These are phyloP conservation scores for Artemisia annua DNA, from an alignment of 129 eudicot genomes.

Conservation along the genomic window DNA sequence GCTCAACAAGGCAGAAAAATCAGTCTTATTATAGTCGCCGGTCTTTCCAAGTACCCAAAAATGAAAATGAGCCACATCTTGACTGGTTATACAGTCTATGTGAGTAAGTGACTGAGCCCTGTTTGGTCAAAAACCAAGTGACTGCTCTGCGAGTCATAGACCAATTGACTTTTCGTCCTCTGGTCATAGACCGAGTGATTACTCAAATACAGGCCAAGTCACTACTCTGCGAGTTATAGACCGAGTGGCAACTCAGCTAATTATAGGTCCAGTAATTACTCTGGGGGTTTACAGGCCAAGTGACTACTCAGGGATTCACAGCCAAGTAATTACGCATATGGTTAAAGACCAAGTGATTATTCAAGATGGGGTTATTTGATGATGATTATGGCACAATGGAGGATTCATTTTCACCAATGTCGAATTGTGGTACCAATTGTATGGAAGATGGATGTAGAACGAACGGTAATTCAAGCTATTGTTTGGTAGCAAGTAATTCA, in stretches of 20 bases:
- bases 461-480: too few species aligned
- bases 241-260: slow-evolving; percentile 51
- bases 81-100: slow-evolving; percentile 57
- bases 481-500: too few species aligned
- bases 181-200: slow-evolving; percentile 39
- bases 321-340: slow-evolving; percentile 43
- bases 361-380: slow-evolving; percentile 64
- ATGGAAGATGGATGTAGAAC: slow-evolving; percentile 33
- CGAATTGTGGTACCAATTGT: slow-evolving; percentile 38
- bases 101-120: slow-evolving; percentile 72
- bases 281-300: slow-evolving; percentile 49
- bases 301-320: slow-evolving; percentile 45
- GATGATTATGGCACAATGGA: slow-evolving; percentile 70
- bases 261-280: too few species aligned
- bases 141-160: slow-evolving; percentile 10
- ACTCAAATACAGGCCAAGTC: neutral
- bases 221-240: slow-evolving; percentile 47
- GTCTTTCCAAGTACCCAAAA: slow-evolving; percentile 77
- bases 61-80: slow-evolving; percentile 59
- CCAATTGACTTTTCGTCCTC: slow-evolving; percentile 18
- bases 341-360: slow-evolving; percentile 12
- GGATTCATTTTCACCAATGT: slow-evolving; percentile 57
- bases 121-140: slow-evolving; percentile 73
- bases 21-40: slow-evolving; percentile 58
- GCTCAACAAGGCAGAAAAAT: slow-evolving; percentile 55